A percentile compares a stretch with the other conserved stretches of the same genome.
Conservation (phyloP, 2,329 filamentous ascomycete species). For the Fusarium compactum region DNA sequence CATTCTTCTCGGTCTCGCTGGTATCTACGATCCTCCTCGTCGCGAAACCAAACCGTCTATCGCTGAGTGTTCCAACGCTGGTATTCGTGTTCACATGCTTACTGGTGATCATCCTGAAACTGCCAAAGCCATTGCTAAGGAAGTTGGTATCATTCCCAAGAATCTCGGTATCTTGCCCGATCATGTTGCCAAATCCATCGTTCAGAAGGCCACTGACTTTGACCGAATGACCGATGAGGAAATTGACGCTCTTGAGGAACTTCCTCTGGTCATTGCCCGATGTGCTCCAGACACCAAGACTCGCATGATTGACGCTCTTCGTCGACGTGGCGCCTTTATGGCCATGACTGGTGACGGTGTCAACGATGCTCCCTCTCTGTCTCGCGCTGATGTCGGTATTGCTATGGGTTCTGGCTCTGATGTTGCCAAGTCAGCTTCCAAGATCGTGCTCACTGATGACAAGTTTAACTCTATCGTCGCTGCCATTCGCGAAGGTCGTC, state of each 20-base stretch:
- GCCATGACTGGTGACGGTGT: constrained; percentile 93
- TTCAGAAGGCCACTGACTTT: constrained; percentile 82
- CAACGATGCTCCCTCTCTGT: constrained; percentile 86
- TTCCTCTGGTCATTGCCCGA: constrained; percentile 85
- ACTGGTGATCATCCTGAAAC: constrained; percentile 86
- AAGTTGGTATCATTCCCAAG: constrained; percentile 80
- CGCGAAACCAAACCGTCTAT: constrained; percentile 82
- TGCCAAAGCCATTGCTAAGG: constrained; percentile 80
- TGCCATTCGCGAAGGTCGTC: constrained; percentile 83
- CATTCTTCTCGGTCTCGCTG: constrained; percentile 82
- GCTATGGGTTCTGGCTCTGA: constrained; percentile 92
- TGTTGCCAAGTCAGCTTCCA: constrained; percentile 84
- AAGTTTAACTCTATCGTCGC: constrained; percentile 90
- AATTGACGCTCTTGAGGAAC: constrained; percentile 79
- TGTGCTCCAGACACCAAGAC: constrained; percentile 90
- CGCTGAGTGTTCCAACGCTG: constrained; percentile 75
- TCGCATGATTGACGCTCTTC: constrained; percentile 89
- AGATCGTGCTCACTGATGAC: constrained; percentile 87
- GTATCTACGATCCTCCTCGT: constrained; percentile 88
- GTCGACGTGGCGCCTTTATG: constrained; percentile 79
- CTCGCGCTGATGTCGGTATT: constrained; percentile 85
- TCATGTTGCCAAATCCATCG: constrained; percentile 74
- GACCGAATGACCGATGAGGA: constrained; percentile 80
- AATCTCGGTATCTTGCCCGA: constrained; percentile 71
- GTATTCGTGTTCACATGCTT: constrained; percentile 85